Evolutionary conservation across 2,329 filamentous ascomycete species (phyloP), one percentile per base, ranked within the genome.

Genomic region (Xenoacremonium recifei): DNA sequence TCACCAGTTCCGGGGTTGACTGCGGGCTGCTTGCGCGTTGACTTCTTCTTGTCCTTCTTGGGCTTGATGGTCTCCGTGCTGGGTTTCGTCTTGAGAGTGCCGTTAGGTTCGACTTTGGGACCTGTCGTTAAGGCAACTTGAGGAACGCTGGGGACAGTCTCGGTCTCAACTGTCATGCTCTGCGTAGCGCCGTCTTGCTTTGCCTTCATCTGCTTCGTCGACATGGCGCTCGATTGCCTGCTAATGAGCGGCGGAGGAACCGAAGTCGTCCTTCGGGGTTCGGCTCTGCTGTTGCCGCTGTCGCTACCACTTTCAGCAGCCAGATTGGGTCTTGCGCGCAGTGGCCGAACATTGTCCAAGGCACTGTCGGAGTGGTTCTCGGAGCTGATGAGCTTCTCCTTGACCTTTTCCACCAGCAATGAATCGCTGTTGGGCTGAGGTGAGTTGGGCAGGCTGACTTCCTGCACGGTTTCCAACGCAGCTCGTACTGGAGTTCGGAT

Each of bases 141-240:
- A 10, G 91, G 89, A 40, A 96, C 87, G 3, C 91, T 95, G 32
- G 82, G 86, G 27, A 99, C 93, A 1, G 91, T 95, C 66, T 99
- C 93, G 0, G 93, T 96, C 70, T 99, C 93, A 12, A 97, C 92
- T 9, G 89, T 97, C 90, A 99, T 96, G 57, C 89, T 93, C 60
- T 86, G 83, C 43, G 84, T 78, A 25, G 87, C 85, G n/a, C 82
- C 84, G 61, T 95, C 88, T 20, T 80, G 72, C 61, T 91, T 89
- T 23, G 79, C 75, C 60, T 90, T 88, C 42, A 74, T 69, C 41
- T 87, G 77, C 47, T 84, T 84, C 25, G 85, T 78, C 37, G 83
- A 81, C 47, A 77, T 65, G 54, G 68, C 61, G 46, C 77, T 82
- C 7, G 88, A 89, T 47, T 86, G 88, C 71, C 64, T 82, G 58